phyloP scores from a whole-genome alignment of 2,329 filamentous ascomycete genomes.

The Fusarium sambucinum region DNA sequence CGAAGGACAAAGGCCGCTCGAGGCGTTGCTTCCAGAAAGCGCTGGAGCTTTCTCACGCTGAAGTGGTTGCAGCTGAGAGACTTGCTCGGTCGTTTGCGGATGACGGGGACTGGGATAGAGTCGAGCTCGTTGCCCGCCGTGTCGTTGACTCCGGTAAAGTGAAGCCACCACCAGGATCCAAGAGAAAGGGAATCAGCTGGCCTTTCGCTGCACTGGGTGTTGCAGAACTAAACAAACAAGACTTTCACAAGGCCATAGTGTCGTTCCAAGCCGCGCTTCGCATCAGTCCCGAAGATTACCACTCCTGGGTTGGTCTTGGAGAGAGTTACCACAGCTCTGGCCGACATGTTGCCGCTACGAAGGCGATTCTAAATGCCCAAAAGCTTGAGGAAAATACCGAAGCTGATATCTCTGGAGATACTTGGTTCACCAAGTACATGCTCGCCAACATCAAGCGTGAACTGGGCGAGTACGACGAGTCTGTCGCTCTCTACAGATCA shows the following conservation, averaged over 20 bases:
- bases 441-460: slow-evolving; percentile 94
- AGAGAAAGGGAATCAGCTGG: slow-evolving; percentile 94
- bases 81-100: slow-evolving; percentile 89
- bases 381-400: slow-evolving; percentile 72
- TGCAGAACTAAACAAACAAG: slow-evolving; percentile 93
- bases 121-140: slow-evolving; percentile 90
- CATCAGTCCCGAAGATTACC: slow-evolving; percentile 86
- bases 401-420: slow-evolving; percentile 70
- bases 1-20: slow-evolving; percentile 85
- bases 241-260: slow-evolving; percentile 87
- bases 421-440: slow-evolving; percentile 98
- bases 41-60: slow-evolving; percentile 88
- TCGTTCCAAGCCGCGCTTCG: slow-evolving; percentile 92
- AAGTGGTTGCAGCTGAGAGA: slow-evolving; percentile 87
- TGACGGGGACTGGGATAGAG: slow-evolving; percentile 94
- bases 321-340: slow-evolving; percentile 97
- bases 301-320: slow-evolving; percentile 96
- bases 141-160: slow-evolving; percentile 96
- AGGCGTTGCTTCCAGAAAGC: slow-evolving; percentile 97
- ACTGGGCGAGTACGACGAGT: slow-evolving; percentile 87
- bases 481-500: slow-evolving; percentile 79
- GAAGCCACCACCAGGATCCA: slow-evolving; percentile 89
- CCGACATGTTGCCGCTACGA: slow-evolving; percentile 91
- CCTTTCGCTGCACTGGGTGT: slow-evolving; percentile 94
- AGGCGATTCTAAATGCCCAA: slow-evolving; percentile 88